Evolutionary conservation across 306 rosid species (phyloP).

Genomic region (Glycine tomentella): DNA sequence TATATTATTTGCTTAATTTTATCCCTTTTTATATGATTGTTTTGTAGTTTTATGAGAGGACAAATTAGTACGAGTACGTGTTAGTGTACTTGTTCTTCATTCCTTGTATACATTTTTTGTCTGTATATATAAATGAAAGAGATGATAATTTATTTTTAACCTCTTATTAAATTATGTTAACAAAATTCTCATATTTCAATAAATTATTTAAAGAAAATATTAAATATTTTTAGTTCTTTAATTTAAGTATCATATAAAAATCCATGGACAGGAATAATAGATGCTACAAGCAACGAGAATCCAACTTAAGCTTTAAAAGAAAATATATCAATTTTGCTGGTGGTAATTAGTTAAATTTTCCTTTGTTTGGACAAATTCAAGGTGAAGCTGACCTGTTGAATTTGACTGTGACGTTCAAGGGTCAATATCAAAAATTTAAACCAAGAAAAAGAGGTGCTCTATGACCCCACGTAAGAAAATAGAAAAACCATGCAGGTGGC

Average conservation of each 20-base stretch:
- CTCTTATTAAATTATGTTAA: neutral
- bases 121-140: too few relatives aligned
- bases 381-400: neutral
- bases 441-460: neutral
- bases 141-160: too few relatives aligned
- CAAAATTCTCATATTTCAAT: neutral
- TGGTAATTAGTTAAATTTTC: neutral
- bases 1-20: neutral
- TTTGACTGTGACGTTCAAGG: neutral
- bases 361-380: neutral
- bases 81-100: neutral
- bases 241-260: too few relatives aligned
- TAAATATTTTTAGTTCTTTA: neutral
- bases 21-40: neutral
- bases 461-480: neutral
- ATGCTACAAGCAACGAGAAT: too few relatives aligned
- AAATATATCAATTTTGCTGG: neutral
- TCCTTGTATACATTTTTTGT: neutral
- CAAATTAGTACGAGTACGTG: neutral
- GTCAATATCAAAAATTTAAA: neutral
- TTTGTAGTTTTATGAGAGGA: constrained; percentile 8
- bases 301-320: neutral
- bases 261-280: too few relatives aligned
- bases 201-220: neutral
- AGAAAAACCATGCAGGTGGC: neutral